phyloP scores from a whole-genome alignment of 805 yeast genomes.

The Candida germanica region DNA sequence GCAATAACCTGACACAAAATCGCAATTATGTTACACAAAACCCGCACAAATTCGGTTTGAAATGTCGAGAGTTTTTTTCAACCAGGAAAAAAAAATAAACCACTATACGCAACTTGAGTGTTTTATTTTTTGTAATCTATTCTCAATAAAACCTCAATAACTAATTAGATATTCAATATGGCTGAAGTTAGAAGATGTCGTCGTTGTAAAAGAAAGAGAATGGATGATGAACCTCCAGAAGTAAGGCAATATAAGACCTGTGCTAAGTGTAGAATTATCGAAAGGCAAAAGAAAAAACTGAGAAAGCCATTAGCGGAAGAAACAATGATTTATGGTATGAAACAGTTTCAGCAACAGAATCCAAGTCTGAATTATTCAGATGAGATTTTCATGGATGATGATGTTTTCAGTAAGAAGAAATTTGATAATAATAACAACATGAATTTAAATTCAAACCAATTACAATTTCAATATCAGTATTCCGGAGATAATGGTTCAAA shows the following conservation, averaged over 20 bases:
- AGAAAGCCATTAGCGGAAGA: conserved; percentile 46
- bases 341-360: conserved; percentile 42
- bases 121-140: too few relatives aligned
- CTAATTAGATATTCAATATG: conserved; percentile 3
- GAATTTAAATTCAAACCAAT: conserved; percentile 7
- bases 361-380: conserved; percentile 19
- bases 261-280: conserved; percentile 56
- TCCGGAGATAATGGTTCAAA: conserved; percentile 6
- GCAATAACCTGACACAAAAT: not conserved
- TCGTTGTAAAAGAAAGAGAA: conserved; percentile 55
- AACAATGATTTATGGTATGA: conserved; percentile 44
- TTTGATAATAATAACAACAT: conserved; percentile 7
- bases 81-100: not conserved
- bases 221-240: conserved; percentile 54
- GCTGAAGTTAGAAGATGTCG: conserved; percentile 43
- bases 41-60: not conserved
- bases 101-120: not conserved
- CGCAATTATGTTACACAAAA: conserved; percentile 2
- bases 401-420: conserved; percentile 12
- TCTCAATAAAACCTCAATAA: too few relatives aligned
- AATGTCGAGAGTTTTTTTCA: conserved; percentile 6
- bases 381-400: conserved; percentile 19
- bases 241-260: conserved; percentile 56
- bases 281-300: conserved; percentile 44
- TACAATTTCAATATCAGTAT: conserved; percentile 11